Conservation (phyloP, 2,329 filamentous ascomycete genomes). For the Hypomyces perniciosus region DNA sequence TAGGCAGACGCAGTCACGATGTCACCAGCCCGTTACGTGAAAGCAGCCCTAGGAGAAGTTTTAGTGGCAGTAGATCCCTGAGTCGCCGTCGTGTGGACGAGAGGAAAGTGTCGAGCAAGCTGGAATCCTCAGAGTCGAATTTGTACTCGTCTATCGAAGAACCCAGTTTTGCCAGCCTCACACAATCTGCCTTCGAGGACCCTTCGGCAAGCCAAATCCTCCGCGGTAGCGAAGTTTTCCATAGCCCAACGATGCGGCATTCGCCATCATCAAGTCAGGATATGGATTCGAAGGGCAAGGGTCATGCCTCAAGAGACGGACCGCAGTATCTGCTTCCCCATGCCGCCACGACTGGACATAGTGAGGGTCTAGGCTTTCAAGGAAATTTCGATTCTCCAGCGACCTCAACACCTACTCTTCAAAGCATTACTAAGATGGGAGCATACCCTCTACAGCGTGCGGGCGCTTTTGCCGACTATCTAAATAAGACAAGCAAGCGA, state of each 20-base stretch:
- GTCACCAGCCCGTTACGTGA: constrained; percentile 38
- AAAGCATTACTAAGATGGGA: constrained; percentile 55
- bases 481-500: constrained; percentile 70
- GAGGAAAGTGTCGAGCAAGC: constrained; percentile 40
- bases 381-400: constrained; percentile 20
- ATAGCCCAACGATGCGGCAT: constrained; percentile 63
- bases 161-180: constrained; percentile 63
- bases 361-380: constrained; percentile 23
- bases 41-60: constrained; percentile 50
- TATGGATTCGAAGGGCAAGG: constrained; percentile 13
- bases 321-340: constrained; percentile 19
- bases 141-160: constrained; percentile 66
- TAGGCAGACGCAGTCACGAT: constrained; percentile 48
- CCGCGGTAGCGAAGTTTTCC: constrained; percentile 80
- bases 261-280: constrained; percentile 35
- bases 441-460: constrained; percentile 78
- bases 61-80: constrained; percentile 52
- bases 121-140: constrained; percentile 68
- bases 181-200: constrained; percentile 66
- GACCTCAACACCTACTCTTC: constrained; percentile 37
- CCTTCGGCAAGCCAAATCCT: constrained; percentile 89
- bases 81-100: constrained; percentile 45
- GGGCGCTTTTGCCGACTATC: constrained; percentile 73
- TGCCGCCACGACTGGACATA: constrained; percentile 35
- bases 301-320: constrained; percentile 13